Conservation (phyloP, 192 early-diverging fungal species). For the Spinellus fusiger region DNA sequence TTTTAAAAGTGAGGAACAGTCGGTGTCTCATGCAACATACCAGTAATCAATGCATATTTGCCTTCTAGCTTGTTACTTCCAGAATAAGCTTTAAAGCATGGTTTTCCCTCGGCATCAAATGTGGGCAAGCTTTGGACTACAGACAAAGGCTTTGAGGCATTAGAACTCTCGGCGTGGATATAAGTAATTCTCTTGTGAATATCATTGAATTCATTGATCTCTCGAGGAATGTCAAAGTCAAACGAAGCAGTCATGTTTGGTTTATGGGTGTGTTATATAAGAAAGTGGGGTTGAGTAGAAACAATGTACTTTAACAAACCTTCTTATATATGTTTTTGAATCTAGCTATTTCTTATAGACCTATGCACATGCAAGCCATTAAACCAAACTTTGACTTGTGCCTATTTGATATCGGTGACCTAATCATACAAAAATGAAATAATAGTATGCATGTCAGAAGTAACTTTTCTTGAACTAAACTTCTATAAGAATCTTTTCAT, state of each 20-base stretch:
- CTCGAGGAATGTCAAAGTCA: constrained; percentile 30
- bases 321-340: too few species aligned
- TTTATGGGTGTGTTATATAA: too few species aligned
- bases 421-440: too few species aligned
- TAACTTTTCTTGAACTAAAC: too few species aligned
- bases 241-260: constrained; percentile 29
- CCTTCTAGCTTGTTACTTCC: constrained; percentile 37
- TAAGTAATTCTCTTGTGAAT: constrained; percentile 24
- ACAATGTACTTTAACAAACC: too few species aligned
- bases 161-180: constrained; percentile 26
- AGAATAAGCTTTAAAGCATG: constrained; percentile 35
- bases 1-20: not conserved
- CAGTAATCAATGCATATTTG: constrained; percentile 45
- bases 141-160: constrained; percentile 33
- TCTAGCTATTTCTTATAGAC: too few species aligned
- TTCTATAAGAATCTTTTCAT: too few species aligned
- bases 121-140: constrained; percentile 35
- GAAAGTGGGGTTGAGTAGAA: too few species aligned
- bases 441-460: too few species aligned
- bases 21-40: not conserved
- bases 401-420: too few species aligned
- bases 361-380: too few species aligned
- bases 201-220: constrained; percentile 33
- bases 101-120: constrained; percentile 26
- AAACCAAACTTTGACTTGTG: too few species aligned